Evolutionary conservation across 179 eudicot genomes (phyloP).

Genomic region (Spergularia azorica): DNA sequence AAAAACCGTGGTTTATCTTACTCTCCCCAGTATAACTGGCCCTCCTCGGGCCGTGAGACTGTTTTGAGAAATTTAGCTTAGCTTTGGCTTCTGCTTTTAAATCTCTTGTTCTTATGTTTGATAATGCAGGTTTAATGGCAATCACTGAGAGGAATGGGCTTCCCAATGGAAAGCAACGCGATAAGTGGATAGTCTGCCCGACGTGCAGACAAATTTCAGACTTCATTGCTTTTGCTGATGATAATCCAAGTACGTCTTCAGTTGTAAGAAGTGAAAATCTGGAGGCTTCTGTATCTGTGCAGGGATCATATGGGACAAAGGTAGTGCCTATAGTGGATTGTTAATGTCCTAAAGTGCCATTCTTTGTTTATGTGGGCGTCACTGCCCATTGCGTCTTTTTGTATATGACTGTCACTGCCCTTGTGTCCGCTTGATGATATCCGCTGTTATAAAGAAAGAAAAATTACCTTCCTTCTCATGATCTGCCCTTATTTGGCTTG

Average conservation of each 20-base stretch:
- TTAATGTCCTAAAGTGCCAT: neutral
- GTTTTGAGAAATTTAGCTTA: neutral
- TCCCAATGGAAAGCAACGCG: slow-evolving; percentile 40
- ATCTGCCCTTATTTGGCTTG: neutral
- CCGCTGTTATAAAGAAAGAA: no score
- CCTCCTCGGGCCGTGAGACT: neutral
- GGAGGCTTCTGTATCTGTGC: slow-evolving; percentile 67
- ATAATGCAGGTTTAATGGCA: slow-evolving; percentile 64
- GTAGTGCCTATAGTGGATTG: slow-evolving; percentile 31
- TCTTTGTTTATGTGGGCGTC: no score
- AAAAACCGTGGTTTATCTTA: no score
- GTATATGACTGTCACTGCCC: no score
- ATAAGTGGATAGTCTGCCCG: slow-evolving; percentile 80
- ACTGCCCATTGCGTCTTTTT: no score
- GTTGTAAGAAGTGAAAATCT: slow-evolving; percentile 31
- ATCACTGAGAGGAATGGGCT: slow-evolving; percentile 54
- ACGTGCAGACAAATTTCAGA: slow-evolving; percentile 85
- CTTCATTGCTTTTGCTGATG: slow-evolving; percentile 85
- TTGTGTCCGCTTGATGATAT: neutral
- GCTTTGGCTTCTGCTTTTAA: neutral
- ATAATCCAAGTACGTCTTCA: slow-evolving; percentile 38
- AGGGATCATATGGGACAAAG: slow-evolving; percentile 98
- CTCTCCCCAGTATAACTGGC: neutral
- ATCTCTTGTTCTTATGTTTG: neutral
- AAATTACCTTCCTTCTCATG: neutral